A percentile compares a stretch with the other conserved stretches of the same genome.
Conservation (phyloP, 257 asterid genomes). For the Hygrophila difformis region DNA sequence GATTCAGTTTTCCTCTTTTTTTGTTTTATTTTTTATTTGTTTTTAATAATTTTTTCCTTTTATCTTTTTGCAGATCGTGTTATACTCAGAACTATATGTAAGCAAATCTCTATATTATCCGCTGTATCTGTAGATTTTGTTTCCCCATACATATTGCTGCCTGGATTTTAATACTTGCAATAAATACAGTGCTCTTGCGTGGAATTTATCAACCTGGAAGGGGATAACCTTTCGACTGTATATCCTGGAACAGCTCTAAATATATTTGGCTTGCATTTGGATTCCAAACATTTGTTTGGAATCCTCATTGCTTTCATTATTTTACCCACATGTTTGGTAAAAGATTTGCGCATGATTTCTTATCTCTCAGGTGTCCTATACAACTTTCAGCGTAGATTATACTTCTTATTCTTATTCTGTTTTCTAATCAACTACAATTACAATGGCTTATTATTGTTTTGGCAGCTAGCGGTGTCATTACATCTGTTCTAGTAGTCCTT, state of each 20-base stretch:
- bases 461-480: constrained; percentile 83
- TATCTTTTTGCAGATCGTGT: constrained; percentile 51
- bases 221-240: constrained; percentile 69
- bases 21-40: no score
- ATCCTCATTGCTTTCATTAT: constrained; percentile 41
- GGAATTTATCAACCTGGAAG: constrained; percentile 81
- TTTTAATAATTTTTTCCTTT: constrained; percentile 14
- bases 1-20: no score
- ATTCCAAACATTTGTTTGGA: constrained; percentile 61
- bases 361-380: constrained; percentile 62
- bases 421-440: neutral
- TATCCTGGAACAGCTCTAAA: constrained; percentile 59
- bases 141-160: neutral
- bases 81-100: constrained; percentile 85
- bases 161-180: constrained; percentile 7
- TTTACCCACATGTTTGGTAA: constrained; percentile 79
- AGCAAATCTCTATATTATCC: constrained; percentile 19
- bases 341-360: constrained; percentile 69
- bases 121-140: constrained; percentile 2
- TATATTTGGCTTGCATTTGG: constrained; percentile 42
- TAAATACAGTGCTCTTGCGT: constrained; percentile 70
- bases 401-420: constrained; percentile 3
- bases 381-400: constrained; percentile 9
- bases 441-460: constrained; percentile 1
- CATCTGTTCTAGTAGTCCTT: constrained; percentile 46